Evolutionary conservation across 164 flowering plant species (phyloP).

Genomic region (Euptelea pleiosperma): DNA sequence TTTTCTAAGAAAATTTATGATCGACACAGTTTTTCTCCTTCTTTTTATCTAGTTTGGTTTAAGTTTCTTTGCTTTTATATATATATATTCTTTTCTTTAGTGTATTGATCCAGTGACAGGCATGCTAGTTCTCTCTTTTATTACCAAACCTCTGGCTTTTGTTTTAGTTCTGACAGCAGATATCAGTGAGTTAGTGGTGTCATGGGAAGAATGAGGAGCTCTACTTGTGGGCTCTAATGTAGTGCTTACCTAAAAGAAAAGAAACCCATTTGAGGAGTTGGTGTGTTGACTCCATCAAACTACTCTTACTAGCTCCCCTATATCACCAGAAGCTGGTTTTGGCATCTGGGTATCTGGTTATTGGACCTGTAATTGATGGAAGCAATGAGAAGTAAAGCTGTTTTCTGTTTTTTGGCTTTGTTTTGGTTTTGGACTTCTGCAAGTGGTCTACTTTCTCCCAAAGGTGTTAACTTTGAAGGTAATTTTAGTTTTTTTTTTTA

Average conservation of each 20-base stretch:
- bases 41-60: not conserved
- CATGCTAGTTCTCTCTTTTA: slow-evolving; percentile 47
- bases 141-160: slow-evolving; percentile 22
- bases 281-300: slow-evolving; percentile 10
- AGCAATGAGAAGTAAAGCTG: slow-evolving; percentile 25
- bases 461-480: slow-evolving; percentile 97
- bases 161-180: slow-evolving; percentile 33
- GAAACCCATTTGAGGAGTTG: slow-evolving; percentile 19
- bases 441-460: slow-evolving; percentile 67
- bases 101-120: slow-evolving; percentile 38
- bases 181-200: slow-evolving; percentile 29
- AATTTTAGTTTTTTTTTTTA: slow-evolving; percentile 15
- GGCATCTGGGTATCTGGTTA: slow-evolving; percentile 16
- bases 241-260: slow-evolving; percentile 17
- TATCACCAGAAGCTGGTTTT: slow-evolving; percentile 14
- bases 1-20: too few species aligned
- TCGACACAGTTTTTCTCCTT: too few species aligned
- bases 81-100: slow-evolving; percentile 8
- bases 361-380: slow-evolving; percentile 26
- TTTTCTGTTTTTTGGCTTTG: slow-evolving; percentile 30
- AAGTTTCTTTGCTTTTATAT: not conserved
- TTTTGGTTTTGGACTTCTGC: slow-evolving; percentile 43
- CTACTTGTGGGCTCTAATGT: slow-evolving; percentile 24
- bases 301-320: slow-evolving; percentile 8
- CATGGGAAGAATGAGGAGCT: slow-evolving; percentile 24